Conservation (phyloP, 208 protist species). For the Perkinsela sp. region DNA sequence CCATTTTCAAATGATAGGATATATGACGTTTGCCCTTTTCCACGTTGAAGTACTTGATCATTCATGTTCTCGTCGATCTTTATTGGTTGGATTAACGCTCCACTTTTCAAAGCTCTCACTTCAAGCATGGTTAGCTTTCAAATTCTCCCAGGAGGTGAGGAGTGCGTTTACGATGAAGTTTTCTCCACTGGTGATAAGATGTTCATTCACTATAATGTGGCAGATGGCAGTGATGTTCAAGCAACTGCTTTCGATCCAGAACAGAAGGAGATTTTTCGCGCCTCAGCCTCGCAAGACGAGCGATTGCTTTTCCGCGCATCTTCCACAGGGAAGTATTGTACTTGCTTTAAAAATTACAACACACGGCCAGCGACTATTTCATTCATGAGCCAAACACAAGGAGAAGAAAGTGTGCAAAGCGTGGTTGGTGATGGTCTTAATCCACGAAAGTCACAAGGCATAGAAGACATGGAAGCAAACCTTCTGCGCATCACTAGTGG, state of each 20-base stretch:
- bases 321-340: background rate
- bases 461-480: background rate
- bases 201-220: background rate
- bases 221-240: background rate
- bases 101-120: background rate
- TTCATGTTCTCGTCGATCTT: background rate
- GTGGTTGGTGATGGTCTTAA: background rate
- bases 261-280: background rate
- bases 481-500: background rate
- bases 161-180: background rate
- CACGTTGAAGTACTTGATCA: too few relatives aligned
- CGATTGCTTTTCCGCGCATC: background rate
- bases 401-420: background rate
- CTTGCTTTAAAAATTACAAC: background rate
- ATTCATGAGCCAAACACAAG: background rate
- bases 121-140: background rate
- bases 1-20: too few relatives aligned
- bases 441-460: background rate
- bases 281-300: background rate
- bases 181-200: background rate
- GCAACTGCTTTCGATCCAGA: background rate
- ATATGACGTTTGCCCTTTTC: too few relatives aligned
- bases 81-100: background rate
- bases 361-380: background rate
- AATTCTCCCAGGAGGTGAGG: background rate